Evolutionary conservation across 2,329 filamentous ascomycete species (phyloP).

Genomic region (Colletotrichum orchidophilum): DNA sequence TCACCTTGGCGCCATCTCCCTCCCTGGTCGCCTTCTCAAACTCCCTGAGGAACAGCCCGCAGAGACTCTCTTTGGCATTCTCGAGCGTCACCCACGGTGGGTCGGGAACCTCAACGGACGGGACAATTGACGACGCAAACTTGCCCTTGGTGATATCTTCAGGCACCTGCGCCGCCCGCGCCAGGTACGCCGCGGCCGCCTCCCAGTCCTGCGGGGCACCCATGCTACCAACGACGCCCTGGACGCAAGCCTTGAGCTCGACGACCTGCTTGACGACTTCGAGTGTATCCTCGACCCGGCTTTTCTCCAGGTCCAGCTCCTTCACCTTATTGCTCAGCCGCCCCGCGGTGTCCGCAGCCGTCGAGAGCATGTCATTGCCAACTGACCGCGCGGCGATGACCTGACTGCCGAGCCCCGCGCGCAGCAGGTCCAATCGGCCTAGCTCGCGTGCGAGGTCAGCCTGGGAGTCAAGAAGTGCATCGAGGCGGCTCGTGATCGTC

Average conservation of each 20-base stretch:
- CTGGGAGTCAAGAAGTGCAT: constrained; percentile 82
- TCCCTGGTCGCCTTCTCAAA: constrained; percentile 92
- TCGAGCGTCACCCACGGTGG: constrained; percentile 87
- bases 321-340: constrained; percentile 89
- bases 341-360: constrained; percentile 84
- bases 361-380: constrained; percentile 89
- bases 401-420: constrained; percentile 88
- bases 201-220: constrained; percentile 99
- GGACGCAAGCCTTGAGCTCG: constrained; percentile 95
- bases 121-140: constrained; percentile 92
- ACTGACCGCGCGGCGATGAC: constrained; percentile 84
- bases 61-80: constrained; percentile 87
- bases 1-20: constrained; percentile 88
- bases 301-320: constrained; percentile 89
- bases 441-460: constrained; percentile 88
- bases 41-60: constrained; percentile 89
- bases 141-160: constrained; percentile 81
- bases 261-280: constrained; percentile 95
- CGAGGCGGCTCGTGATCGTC: constrained; percentile 76
- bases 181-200: constrained; percentile 89
- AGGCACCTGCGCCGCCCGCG: constrained; percentile 83
- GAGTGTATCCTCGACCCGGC: constrained; percentile 88
- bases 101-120: constrained; percentile 94
- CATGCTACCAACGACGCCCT: constrained; percentile 96
- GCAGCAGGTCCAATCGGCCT: constrained; percentile 85